Conservation (phyloP, 495 filamentous ascomycete species). For the Schizothecium vesticola region DNA sequence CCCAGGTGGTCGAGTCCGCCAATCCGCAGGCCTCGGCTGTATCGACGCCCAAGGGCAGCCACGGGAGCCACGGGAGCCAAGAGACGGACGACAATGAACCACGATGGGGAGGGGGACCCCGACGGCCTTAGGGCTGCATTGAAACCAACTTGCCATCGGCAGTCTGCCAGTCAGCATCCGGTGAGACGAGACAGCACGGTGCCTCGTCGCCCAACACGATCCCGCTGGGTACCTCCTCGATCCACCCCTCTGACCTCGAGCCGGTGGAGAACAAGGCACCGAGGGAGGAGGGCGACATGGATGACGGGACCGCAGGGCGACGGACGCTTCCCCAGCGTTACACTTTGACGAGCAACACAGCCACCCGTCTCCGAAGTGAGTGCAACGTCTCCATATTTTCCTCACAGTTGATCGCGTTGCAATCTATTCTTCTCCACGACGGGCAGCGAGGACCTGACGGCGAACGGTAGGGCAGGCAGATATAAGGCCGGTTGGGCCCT, state of each 20-base stretch:
- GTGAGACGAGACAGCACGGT: not conserved
- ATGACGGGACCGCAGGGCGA: too few species aligned
- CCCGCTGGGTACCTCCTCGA: not conserved
- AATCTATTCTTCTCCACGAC: conserved; percentile 1
- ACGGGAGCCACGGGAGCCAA: not conserved
- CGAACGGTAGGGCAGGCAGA: not conserved
- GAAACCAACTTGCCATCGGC: not conserved
- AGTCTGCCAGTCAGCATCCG: not conserved
- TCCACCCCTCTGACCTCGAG: not conserved
- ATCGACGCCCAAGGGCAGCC: conserved; percentile 6
- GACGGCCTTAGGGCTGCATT: not conserved
- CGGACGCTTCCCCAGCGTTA: not conserved
- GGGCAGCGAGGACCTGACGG: not conserved
- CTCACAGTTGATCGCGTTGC: not conserved
- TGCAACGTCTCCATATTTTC: not conserved
- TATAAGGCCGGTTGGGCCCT: not conserved
- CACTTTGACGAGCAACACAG: conserved; percentile 2
- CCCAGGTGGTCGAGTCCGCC: not conserved
- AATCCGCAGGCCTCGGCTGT: conserved; percentile 5
- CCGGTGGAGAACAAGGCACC: too few species aligned
- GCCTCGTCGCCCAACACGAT: not conserved
- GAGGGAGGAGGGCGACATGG: too few species aligned
- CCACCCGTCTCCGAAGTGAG: conserved; percentile 6
- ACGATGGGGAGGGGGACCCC: not conserved
- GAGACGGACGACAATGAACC: not conserved